These are phyloP conservation scores for Phytopythium aichiense DNA, from an alignment of 352 stramenopile species.

Conservation along the genomic window DNA sequence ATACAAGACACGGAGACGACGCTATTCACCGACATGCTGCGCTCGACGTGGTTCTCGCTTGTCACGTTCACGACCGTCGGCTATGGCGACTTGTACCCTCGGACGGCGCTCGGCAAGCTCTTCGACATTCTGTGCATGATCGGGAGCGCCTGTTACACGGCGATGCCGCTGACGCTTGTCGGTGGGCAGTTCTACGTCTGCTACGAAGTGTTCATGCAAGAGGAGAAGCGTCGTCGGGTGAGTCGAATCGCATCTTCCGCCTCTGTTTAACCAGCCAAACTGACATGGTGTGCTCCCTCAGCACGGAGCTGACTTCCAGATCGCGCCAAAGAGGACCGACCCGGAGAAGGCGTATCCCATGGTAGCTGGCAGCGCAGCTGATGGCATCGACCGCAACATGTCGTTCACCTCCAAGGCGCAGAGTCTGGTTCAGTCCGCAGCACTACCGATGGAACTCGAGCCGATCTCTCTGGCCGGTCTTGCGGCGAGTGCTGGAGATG, in stretches of 20 bases:
- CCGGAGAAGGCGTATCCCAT: neutral
- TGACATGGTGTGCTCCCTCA: neutral
- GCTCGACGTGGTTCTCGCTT: conserved; percentile 43
- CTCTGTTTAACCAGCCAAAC: neutral
- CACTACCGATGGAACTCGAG: neutral
- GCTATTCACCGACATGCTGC: conserved; percentile 41
- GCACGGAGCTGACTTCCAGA: conserved; percentile 4
- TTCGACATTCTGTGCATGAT: conserved; percentile 46
- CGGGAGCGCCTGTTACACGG: conserved; percentile 51
- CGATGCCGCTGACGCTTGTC: conserved; percentile 58
- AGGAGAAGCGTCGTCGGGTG: conserved; percentile 28
- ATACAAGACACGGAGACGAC: conserved; percentile 31
- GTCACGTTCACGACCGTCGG: conserved; percentile 49
- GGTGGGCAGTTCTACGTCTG: conserved; percentile 57
- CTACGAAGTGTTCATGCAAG: conserved; percentile 40
- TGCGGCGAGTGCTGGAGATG: neutral
- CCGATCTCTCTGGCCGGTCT: neutral
- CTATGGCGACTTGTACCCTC: conserved; percentile 41
- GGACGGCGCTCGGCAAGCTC: conserved; percentile 35
- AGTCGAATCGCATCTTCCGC: neutral
- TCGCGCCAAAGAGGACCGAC: neutral
- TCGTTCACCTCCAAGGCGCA: conserved; percentile 4
- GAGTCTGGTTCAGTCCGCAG: neutral
- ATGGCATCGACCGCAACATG: neutral
- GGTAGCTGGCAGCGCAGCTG: no score